Evolutionary conservation across 164 flowering plant genomes (phyloP), one percentile per base, ranked within the genome.

Genomic region (Vitis rupestris): DNA sequence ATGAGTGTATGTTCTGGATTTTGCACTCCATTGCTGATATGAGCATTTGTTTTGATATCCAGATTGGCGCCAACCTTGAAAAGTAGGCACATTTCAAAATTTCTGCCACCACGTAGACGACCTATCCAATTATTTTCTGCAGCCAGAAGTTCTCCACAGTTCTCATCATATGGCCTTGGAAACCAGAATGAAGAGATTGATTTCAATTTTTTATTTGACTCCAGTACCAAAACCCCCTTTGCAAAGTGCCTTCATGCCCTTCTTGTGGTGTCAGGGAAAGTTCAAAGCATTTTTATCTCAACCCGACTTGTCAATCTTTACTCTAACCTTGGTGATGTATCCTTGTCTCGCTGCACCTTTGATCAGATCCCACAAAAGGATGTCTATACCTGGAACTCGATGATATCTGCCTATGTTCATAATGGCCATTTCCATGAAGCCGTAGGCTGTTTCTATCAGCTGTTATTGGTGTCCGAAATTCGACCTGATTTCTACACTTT

Each of bases 401-500:
- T 89, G 83, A 66, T 89, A 17, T 84, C 91, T 57, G 81, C 83
- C 16, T 86, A 76, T 76, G 92, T 87, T 49, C 49, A n/a, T 9
- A 12, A 4, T 62, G 64, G 19, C 6, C 75, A 68, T 68, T 79
- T 63, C 59, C 75, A 31, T 16, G 82, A 86, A 19, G 92, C 86
- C 29, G 10, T 85, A 16, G 70, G 73, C n/a, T 82, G 86, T 66
- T 82, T 78, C 65, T 71, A 75, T 54, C 66, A 74, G 15, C 68
- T 87, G 73, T 52, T 83, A 49, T 64, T 70, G 58, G 64, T 75
- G 2, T 71, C 79, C 11, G 77, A 75, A 7, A 84, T 82, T 76
- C 75, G 77, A 44, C 92, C 93, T 60, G 89, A 90, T 84, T 77
- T 68, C 62, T 82, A 79, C 74, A 91, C 94, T 49, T 89, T 90